Evolutionary conservation across 1,284 basidiomycete species (phyloP), one percentile per base, ranked within the genome.

Genomic region (Sparassis latifolia): DNA sequence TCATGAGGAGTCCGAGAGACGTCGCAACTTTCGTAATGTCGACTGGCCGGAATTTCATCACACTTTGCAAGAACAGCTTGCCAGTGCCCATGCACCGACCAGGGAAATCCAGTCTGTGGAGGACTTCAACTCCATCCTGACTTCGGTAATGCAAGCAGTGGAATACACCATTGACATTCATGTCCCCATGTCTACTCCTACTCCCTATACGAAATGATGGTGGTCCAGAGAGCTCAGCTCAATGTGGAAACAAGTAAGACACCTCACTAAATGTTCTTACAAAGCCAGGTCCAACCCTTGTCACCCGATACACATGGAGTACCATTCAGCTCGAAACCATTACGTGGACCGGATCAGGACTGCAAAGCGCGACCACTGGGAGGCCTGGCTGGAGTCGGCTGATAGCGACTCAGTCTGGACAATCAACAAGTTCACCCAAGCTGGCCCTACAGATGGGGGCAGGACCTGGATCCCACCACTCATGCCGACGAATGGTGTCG

Each of bases 291-390:
- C 65, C 57, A 7, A 66, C 65, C 50, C 58, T 1, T 0, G 30
- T 1, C 59, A 73, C 55, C 59, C 57, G 0, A 20, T 51, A 0
- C 67, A 69, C 48, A 43, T 52, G n/a, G 55, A 63, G 41, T 58
- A 48, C 47, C 42, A 55, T 1, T 20, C 38, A 5, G 47, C 29
- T 6, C 33, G 56, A 2, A 68, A 66, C 45, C 32, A 44, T 5
- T 74, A 73, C 48, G 46, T 49, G 1, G 52, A 67, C 27, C 48
- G 46, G n/a, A 67, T 75, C 12, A 29, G 50, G 10, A 40, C 45
- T 4, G 58, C 61, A 0, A 75, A 72, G 46, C 52, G 53, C 0
- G 56, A 69, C n/a, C 65, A 66, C 54, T 71, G 69, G 69, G 47
- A 55, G 1, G 61, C 66, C 1, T 75, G 61, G 61, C 54, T 74